Base-by-base conservation (phyloP, 1,284 basidiomycete genomes). In the Cryptococcus sp. region DNA sequence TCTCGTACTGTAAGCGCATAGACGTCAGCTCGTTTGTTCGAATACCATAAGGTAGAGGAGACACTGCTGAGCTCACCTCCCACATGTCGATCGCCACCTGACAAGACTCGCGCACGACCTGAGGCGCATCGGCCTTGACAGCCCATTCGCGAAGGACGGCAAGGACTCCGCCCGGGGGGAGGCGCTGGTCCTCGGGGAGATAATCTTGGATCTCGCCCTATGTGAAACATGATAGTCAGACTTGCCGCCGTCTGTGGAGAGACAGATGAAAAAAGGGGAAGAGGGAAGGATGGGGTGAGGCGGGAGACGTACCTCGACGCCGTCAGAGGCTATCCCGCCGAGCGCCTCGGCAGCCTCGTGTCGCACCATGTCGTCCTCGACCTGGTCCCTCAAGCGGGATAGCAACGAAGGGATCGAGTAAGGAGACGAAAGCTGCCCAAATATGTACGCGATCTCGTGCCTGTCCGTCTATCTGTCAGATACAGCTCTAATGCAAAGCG, bases 261-360 rank as follows among this genome's bases (percentile, higher is more conserved):
- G 21, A 21, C 28, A 37, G 47, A 11, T 37, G 16, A 9, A 36
- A 37, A 18, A 11, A 16, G n/a, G 18, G 43, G 12, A 33, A 36
- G 39, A 12, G 35, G 44, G 4, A 33, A 15, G 44, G 23, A 7
- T 28, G 21, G 23, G 35, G 13, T 3, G 23, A 24, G 54, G n/a
- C n/a, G n/a, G n/a, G n/a, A n/a, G n/a, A n/a, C 57, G 11, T 40
- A 71, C 69, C 50, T 73, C 76, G 9, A 72, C 72, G 3, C 76
- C 92, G 1, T 92, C 90, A 2, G 90, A 92, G 1, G 89, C 92
- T 52, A 99, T 97, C 4, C 94, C 92, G 20, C 96, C 96, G 0
- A 98, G 83, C 2, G 96, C 96, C 77, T 99, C 96, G 6, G 96
- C 96, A 20, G 95, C 96, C 78, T 99, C 96, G 70, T 99, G 96